Conservation (phyloP, 2,329 filamentous ascomycete genomes). For the Nemania sp. region DNA sequence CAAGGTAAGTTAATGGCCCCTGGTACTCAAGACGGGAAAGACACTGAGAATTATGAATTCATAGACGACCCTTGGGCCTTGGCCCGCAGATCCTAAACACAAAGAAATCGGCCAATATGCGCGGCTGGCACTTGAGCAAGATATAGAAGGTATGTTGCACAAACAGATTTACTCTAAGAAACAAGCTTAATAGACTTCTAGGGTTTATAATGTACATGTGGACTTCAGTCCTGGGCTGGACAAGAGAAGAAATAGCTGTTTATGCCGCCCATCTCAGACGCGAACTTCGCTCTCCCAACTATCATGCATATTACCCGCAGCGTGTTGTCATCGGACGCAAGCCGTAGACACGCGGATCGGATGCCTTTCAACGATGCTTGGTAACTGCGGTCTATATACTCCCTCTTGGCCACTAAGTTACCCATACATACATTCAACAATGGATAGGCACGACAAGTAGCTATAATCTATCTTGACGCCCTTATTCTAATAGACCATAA, state of each 20-base stretch:
- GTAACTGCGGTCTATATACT: no score
- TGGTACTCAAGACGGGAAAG: background rate
- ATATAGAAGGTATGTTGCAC: conserved; percentile 37
- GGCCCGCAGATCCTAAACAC: conserved; percentile 44
- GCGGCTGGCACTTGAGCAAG: conserved; percentile 38
- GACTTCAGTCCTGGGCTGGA: conserved; percentile 35
- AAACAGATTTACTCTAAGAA: background rate
- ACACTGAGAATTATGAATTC: background rate
- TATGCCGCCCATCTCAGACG: conserved; percentile 36
- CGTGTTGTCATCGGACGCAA: conserved; percentile 36
- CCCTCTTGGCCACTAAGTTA: no score
- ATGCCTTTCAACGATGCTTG: no score
- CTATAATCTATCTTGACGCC: no score
- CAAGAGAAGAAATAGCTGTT: conserved; percentile 35
- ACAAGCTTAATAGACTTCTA: conserved; percentile 13
- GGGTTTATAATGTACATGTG: conserved; percentile 37
- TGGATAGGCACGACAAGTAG: no score
- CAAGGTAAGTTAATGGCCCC: conserved; percentile 26
- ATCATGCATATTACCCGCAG: conserved; percentile 34
- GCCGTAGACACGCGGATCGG: conserved; percentile 19
- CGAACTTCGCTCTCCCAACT: conserved; percentile 31
- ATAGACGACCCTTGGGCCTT: conserved; percentile 45
- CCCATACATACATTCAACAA: no score
- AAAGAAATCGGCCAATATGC: conserved; percentile 44
- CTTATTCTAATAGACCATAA: no score